Conservation (phyloP, 495 filamentous ascomycete genomes). For the Penicillium nucicola region DNA sequence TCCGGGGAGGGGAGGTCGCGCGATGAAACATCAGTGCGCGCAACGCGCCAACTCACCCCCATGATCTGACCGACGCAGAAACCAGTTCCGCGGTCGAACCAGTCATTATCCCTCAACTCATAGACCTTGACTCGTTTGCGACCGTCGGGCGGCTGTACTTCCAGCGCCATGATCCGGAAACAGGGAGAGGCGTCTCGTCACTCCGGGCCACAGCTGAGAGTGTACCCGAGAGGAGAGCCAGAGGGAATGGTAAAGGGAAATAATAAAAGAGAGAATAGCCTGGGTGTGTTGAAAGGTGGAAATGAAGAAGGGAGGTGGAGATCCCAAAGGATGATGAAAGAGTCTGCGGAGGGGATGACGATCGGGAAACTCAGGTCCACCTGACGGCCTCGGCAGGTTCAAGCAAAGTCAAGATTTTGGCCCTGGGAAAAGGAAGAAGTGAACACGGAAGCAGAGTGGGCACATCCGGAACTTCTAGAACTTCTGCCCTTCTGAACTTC, state of each 20-base stretch:
- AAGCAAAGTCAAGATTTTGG: background rate
- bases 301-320: conserved; percentile 14
- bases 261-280: conserved; percentile 8
- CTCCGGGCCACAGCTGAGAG: conserved; percentile 37
- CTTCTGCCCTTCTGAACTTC: too few species aligned
- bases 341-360: conserved; percentile 30
- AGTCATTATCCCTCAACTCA: conserved; percentile 96
- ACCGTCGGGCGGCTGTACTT: conserved; percentile 75
- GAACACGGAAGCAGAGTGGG: conserved; percentile 4
- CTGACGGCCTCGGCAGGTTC: conserved; percentile 23
- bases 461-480: conserved; percentile 8
- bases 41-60: conserved; percentile 57
- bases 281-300: conserved; percentile 1
- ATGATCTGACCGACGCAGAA: conserved; percentile 82
- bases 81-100: conserved; percentile 96
- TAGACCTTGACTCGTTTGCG: conserved; percentile 99
- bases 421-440: background rate
- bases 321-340: conserved; percentile 19
- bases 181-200: conserved; percentile 38
- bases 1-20: conserved; percentile 4
- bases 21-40: conserved; percentile 5
- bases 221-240: conserved; percentile 37
- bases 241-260: conserved; percentile 12
- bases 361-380: conserved; percentile 22
- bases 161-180: conserved; percentile 72